Base-by-base conservation (phyloP, 495 filamentous ascomycete genomes). In the Bacidia rubella region DNA sequence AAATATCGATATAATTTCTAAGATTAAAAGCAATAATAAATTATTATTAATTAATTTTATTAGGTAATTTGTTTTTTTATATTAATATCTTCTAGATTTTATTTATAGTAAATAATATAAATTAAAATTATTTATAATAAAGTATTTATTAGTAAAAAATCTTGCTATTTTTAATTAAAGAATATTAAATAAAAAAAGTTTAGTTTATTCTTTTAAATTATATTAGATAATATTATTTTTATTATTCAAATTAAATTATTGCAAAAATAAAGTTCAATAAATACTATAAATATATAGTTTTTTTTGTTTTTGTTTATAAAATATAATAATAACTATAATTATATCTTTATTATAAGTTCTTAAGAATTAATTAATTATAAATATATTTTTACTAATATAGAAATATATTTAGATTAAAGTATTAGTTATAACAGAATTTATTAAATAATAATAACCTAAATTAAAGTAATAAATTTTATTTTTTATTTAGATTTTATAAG, bases 381-480 rank as follows among this genome's bases (percentile, higher is more conserved):
- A 7, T 25, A 40, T 9, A 5, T 9, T 7, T 41, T 11, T 19
- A 40, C 43, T 51, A 7, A n/a, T 41, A 19, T 25, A 9, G 10
- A 20, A 41, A 51, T 44, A 41, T 44, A 51, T 4, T 17, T 7
- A 25, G 5, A n/a, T 42, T 15, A 17, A 25, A 41, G n/a, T 7
- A 51, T 41, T 51, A 4, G n/a, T 40, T 41, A 5, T 7, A 35
- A 35, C 15, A 35, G 15, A 51, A 48, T 51, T 4, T 51, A n/a
- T 9, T 51, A 11, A 51, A 51, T 51, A 25, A 23, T 26, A 48
- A 48, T 25, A 48, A 32, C 3, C 22, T 48, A 48, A 48, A 48
- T 48, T 48, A 48, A 48, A 23, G 7, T 48, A 48, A 23, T 48
- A 48, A 48, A 7, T 25, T 32, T 22, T 25, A 48, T 25, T 32